Evolutionary conservation across 257 asterid genomes (phyloP), one percentile per base, ranked within the genome.

Genomic region (Nicotiana undulata): DNA sequence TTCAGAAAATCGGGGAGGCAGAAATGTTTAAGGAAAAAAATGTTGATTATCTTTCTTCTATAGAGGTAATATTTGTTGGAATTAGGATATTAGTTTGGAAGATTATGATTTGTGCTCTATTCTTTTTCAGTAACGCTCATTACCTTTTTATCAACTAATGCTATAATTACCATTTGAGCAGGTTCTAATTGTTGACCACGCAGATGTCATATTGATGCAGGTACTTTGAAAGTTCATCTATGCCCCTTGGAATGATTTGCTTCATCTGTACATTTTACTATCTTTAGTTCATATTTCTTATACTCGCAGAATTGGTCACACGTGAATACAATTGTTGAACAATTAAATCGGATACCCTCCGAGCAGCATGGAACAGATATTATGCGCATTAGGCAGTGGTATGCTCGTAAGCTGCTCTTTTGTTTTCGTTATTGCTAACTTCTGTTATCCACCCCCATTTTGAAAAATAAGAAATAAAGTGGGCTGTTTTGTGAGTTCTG

Each of bases 371-470:
- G 96, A 81, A 86, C 97, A 77, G 97, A 95, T 92, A 90, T 95
- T 65, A 93, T 93, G 98, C 98, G 99, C 85, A 86, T 95, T 78
- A 87, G 98, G 83, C 95, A 92, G 68, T 95, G 99, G 99, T 95
- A 90, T 86, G 89, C 76, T 61, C 80, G 16, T 81, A 76, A 18
- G 58, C 24, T 79, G 65, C 70, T 78, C 79, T 24, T 76, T 44
- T 81, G n/a, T 67, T 74, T 31, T 40, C 84, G 51, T 3, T 79
- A 10, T 61, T 64, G 49, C 76, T 76, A 40, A 34, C 29, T 46
- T 49, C 18, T 13, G 56, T 52, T 56, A 20, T 51, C 10, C 75
- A 49, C 58, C 44, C 53, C 60, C 6, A 11, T 40, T 70, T 44
- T 40, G 31, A 9, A 40, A 70, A 70, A 72, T 12, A 13, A 1